Evolutionary conservation across 768 basidiomycete species (phyloP), one percentile per base, ranked within the genome.

Genomic region (Kwoniella bestiolae): DNA sequence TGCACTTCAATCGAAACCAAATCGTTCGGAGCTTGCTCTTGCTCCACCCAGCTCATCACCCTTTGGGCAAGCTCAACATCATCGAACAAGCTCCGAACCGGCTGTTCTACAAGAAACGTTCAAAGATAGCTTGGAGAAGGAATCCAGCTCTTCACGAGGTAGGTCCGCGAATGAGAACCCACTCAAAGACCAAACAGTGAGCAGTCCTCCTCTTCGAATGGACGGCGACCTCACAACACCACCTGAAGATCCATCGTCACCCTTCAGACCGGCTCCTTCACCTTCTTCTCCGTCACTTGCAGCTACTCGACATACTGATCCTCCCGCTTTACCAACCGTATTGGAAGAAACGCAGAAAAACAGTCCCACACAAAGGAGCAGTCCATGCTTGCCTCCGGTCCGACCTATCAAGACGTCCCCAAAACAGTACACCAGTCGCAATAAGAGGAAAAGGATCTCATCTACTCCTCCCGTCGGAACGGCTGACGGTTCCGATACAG

Each of bases 1-100:
- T 2, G 25, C 28, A 14, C 12, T 21, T 26, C 35, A 3, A 5
- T 35, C 49, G 1, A 50, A 62, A 26, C 41, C n/a, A 5, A 41
- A 18, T 2, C 53, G n/a, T 25, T 63, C 62, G 8, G 62, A 63
- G 28, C n/a, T 28, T n/a, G 25, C 23, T 3, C 34, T 31, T 7
- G 26, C 46, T 0, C 32, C 4, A 1, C 9, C 16, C 7, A 55
- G 23, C 11, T 45, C 47, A 1, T 52, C 56, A 1, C 56, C 63
- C 11, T 50, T 57, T 50, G 45, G 52, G 23, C 45, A 52, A 25
- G 3, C 35, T 3, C 44, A 56, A 1, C 38, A 32, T 34, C 47
- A 35, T 59, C 53, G 63, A 11, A 23, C 21, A 3, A 65, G 63
- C 57, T 65, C 49, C 9, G 62, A 55, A 18, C 53, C 62, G 32